These are phyloP conservation scores for Tetrahymena thermophila DNA, from an alignment of 73 alveolate species.

Conservation along the genomic window DNA sequence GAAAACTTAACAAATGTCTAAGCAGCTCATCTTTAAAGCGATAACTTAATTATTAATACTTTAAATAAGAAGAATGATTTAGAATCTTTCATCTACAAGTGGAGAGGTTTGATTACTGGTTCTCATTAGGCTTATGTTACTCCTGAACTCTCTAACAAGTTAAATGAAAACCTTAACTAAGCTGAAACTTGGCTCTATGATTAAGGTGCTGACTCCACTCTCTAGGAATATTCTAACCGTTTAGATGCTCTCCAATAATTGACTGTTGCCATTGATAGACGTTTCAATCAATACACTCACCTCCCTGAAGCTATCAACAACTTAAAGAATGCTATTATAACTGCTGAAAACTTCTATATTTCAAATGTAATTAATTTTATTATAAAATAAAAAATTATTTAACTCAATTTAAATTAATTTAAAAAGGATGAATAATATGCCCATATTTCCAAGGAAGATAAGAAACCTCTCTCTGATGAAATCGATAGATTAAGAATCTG, in stretches of 20 bases:
- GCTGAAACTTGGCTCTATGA: constrained; percentile 73
- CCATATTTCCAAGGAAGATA: constrained; percentile 46
- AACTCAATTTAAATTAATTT: neutral
- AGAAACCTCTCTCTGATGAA: constrained; percentile 17
- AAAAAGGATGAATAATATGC: constrained; percentile 13
- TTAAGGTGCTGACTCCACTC: constrained; percentile 61
- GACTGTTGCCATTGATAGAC: constrained; percentile 56
- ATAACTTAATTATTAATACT: constrained; percentile 46
- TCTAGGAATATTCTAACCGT: constrained; percentile 44
- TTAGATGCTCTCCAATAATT: constrained; percentile 40
- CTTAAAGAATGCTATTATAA: neutral
- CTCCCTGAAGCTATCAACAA: constrained; percentile 39
- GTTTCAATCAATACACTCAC: constrained; percentile 34
- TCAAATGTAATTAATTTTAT: neutral
- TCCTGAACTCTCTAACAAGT: constrained; percentile 1
- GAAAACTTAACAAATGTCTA: constrained; percentile 34
- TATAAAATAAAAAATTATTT: neutral
- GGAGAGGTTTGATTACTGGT: constrained; percentile 58
- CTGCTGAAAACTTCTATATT: constrained; percentile 12
- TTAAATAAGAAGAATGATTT: constrained; percentile 63
- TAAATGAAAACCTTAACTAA: constrained; percentile 24
- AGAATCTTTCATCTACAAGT: constrained; percentile 68
- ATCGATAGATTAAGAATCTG: constrained; percentile 7
- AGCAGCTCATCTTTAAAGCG: constrained; percentile 41
- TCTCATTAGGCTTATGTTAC: constrained; percentile 13